Base-by-base conservation (phyloP, 306 rosid genomes). In the Ormosia semicastrata region DNA sequence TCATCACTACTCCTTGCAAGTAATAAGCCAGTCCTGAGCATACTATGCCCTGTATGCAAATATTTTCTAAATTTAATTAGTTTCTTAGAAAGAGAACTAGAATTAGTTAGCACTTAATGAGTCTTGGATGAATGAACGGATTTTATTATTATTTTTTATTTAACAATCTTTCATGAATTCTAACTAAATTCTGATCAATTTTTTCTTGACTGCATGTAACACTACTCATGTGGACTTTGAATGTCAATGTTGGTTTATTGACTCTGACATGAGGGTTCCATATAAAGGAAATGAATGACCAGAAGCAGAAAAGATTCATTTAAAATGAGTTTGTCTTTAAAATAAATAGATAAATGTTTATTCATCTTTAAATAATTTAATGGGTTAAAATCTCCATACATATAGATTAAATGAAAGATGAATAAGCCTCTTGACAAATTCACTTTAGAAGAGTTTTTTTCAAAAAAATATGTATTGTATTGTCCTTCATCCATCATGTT, bases 1-100 rank as follows among this genome's bases (percentile, higher is more conserved):
- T 84, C 94, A 93, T 89, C 29, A 96, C 91, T 9, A 92, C 43
- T 82, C 99, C 99, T 89, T 95, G 99, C 71, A 96, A 82, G 87
- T 93, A 96, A 80, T 92, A 93, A 75, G 90, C 83, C 29, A 96
- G 50, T 34, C 94, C 99, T 0, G 98, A 92, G 64, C 94, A 84
- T 2, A 90, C 75, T 71, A 96, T 70, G 6, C 94, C 99, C 99
- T 96, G 92, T 79, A 86, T n/a, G 7, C 36, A 14, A 67, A 30
- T 18, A 69, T 29, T 54, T 32, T 30, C 17, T 7, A 46, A 8
- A 64, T 60, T 54, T 46, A 46, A 44, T 69, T 54, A 24, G 32
- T 50, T 9, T 33, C 39, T 7, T 8, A 24, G 9, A 71, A 56
- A 34, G 9, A 8, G 69, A 10, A n/a, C 32, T 63, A 58, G 17